Conservation (phyloP, 768 basidiomycete species). For the Russula brevipes region DNA sequence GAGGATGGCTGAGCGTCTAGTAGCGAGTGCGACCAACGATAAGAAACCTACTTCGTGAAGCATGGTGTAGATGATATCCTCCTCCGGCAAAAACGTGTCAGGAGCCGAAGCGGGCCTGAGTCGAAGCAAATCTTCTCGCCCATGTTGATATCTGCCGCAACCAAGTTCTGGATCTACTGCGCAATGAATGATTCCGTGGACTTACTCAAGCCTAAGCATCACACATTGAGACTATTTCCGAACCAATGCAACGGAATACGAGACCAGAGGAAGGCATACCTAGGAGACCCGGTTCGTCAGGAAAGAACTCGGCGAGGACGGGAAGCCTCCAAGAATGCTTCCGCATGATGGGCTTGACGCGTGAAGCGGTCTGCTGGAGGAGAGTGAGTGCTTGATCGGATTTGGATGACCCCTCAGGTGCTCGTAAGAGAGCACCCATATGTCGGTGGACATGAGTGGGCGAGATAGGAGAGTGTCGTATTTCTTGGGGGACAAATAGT, state of each 20-base stretch:
- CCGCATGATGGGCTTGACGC: slow-evolving; percentile 93
- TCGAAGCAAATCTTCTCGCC: slow-evolving; percentile 82
- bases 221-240: not conserved
- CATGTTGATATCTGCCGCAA: slow-evolving; percentile 59
- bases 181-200: not conserved
- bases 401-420: slow-evolving; percentile 63
- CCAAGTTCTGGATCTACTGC: slow-evolving; percentile 12
- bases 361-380: slow-evolving; percentile 63
- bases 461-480: not conserved
- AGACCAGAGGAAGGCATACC: slow-evolving; percentile 42
- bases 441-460: slow-evolving; percentile 43
- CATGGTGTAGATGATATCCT: slow-evolving; percentile 77
- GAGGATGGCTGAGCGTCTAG: slow-evolving; percentile 2
- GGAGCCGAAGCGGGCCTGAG: slow-evolving; percentile 66
- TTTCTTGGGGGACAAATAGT: too few species aligned
- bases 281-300: slow-evolving; percentile 62
- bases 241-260: not conserved
- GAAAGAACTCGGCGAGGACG: slow-evolving; percentile 83
- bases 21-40: not conserved
- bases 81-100: slow-evolving; percentile 69
- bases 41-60: slow-evolving; percentile 65
- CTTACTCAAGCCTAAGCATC: slow-evolving; percentile 26
- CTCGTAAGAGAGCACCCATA: slow-evolving; percentile 60
- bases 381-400: slow-evolving; percentile 62
- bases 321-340: slow-evolving; percentile 77